Evolutionary conservation across 2,329 filamentous ascomycete species (phyloP), one percentile per base, ranked within the genome.

Genomic region (Penicillium digitatum): DNA sequence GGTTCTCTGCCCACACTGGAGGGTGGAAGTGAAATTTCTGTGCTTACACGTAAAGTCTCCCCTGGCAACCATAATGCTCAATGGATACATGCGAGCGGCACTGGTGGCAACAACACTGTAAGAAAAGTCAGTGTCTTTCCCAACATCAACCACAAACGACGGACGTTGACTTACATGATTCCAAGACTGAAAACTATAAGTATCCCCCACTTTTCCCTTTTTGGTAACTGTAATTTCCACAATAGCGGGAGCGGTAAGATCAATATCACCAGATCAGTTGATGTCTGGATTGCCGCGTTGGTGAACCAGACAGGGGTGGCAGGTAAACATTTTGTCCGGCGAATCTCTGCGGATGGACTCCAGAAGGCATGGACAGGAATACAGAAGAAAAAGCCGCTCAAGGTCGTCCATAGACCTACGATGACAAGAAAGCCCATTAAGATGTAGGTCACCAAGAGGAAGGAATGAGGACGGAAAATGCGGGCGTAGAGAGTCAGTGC

Each of bases 401-500:
- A 7, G 0, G 68, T 52, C 58, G 68, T 66, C 66, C 67, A 72
- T 0, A 70, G 52, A 2, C 66, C 67, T 4, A 58, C 34, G 20
- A 62, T 24, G 29, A 60, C 49, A 20, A 71, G 55, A 9, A 63
- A 57, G 3, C 46, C 55, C 38, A 71, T 57, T 6, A 59, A 22
- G 27, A 51, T 18, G 22, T 58, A 61, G 14, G 60, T 59, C 9
- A 55, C n/a, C 24, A 64, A 51, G 1, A 61, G 57, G 37, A 69
- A 67, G 16, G 9, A n/a, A 24, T 48, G 61, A 0, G 51, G 39
- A 2, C 59, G 55, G 50, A 74, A 74, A 32, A 73, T 65, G 14
- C 71, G 68, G 34, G 62, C 34, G 54, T 66, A 72, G 35, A 73
- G 61, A n/a, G 67, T 42, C 1, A 69, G 42, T 26, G 68, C 62